Evolutionary conservation across 306 rosid species (phyloP), one percentile per base, ranked within the genome.

Genomic region (Cucurbita maxima): DNA sequence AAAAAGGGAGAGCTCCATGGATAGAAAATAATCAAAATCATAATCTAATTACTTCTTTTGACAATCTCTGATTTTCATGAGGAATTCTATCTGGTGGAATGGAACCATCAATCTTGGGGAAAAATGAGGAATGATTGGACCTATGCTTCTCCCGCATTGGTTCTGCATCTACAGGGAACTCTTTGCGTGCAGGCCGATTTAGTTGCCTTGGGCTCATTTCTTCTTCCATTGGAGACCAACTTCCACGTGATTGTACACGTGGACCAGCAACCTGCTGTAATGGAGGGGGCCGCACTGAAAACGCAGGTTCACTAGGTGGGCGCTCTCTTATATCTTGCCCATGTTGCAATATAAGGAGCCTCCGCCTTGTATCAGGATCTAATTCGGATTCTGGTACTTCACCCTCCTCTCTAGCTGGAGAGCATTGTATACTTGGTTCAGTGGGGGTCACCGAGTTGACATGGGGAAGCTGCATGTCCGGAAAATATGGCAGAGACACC

Each of bases 331-430:
- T 86, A 85, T 95, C 99, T 86, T 91, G 97, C 69, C 99, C 99
- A 78, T 95, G 99, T 83, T 95, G 99, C 87, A 95, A 82, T 80
- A 95, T 95, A 77, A 95, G 96, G 79, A 95, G 97, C 84, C 99
- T 95, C 18, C 99, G 89, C 83, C 99, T 86, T 67, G 99, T 95
- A 86, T 95, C 99, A 63, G 99, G 99, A 71, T 95, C 97, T 79
- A 95, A 79, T 77, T 95, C 99, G 72, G 99, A 95, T 85, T 95
- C 99, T 50, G 96, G 96, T 37, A 95, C 99, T 83, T 95, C 99
- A 15, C 99, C 99, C 84, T 95, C 99, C 84, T 95, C 99, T 84
- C 99, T 87, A 76, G 97, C 96, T 11, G 99, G 99, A 83, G 99
- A 95, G 75, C 86, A 76, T 25, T 91, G 97, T 87, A 89, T 78